phyloP scores from a whole-genome alignment of 768 basidiomycete genomes.

The Boletus fagicola region DNA sequence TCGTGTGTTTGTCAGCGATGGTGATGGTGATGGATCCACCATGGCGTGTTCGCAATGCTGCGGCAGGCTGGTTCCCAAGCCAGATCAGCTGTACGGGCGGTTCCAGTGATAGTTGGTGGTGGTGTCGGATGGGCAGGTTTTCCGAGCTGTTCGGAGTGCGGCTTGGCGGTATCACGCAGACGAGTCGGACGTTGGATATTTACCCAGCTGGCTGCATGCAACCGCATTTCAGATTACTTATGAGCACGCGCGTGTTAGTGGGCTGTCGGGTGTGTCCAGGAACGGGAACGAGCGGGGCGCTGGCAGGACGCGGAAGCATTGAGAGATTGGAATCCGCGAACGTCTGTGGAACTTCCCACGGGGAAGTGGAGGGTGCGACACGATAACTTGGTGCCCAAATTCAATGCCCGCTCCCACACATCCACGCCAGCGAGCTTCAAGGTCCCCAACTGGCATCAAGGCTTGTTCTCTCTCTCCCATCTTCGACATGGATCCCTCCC shows the following conservation, averaged over 20 bases:
- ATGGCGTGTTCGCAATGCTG: neutral
- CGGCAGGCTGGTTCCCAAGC: neutral
- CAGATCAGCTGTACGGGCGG: neutral
- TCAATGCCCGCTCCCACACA: slow-evolving; percentile 42
- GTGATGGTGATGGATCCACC: neutral
- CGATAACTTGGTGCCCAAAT: slow-evolving; percentile 41
- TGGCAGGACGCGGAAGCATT: slow-evolving; percentile 36
- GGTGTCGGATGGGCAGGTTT: neutral
- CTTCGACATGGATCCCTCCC: slow-evolving; percentile 35
- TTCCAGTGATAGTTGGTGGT: too few relatives aligned
- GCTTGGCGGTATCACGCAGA: too few relatives aligned
- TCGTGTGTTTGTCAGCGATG: neutral
- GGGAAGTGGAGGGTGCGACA: slow-evolving; percentile 33
- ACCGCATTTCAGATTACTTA: neutral
- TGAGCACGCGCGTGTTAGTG: slow-evolving; percentile 8
- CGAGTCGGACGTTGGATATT: too few relatives aligned
- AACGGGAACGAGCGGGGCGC: slow-evolving; percentile 26
- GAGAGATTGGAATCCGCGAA: slow-evolving; percentile 35
- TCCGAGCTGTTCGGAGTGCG: neutral
- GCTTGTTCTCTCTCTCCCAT: slow-evolving; percentile 40
- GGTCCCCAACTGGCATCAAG: slow-evolving; percentile 2
- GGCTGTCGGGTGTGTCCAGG: slow-evolving; percentile 15
- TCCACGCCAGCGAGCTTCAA: slow-evolving; percentile 28
- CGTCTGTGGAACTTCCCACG: slow-evolving; percentile 29
- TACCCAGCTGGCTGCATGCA: neutral